Conservation (phyloP, 257 asterid genomes). For the Solanum peruvianum region DNA sequence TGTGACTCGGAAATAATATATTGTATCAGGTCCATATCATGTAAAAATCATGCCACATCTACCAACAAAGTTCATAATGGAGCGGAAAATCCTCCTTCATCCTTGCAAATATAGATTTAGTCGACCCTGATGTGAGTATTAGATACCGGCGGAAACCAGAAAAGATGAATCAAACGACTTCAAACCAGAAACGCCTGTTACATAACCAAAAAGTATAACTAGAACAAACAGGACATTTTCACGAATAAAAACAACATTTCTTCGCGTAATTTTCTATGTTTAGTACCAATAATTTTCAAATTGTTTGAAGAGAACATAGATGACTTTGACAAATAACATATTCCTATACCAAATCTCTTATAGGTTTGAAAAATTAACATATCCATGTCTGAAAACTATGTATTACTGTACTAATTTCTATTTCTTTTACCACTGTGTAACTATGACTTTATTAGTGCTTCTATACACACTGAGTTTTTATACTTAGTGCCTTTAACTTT, state of each 20-base stretch:
- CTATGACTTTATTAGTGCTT: not conserved
- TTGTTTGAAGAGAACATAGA: not conserved
- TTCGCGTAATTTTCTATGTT: not conserved
- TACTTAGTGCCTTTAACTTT: not conserved
- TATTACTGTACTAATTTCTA: not conserved
- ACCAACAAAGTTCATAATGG: not conserved
- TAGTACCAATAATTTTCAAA: not conserved
- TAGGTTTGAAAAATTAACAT: not conserved
- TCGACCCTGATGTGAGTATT: not conserved
- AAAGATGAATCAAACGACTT: not conserved
- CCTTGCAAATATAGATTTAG: not conserved
- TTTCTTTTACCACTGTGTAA: not conserved
- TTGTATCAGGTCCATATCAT: not conserved
- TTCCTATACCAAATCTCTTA: not conserved
- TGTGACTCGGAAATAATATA: not conserved
- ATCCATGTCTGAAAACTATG: not conserved
- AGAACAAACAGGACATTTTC: not conserved
- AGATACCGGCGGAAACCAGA: not conserved
- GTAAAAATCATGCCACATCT: not conserved
- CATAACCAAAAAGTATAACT: not conserved
- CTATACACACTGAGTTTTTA: not conserved
- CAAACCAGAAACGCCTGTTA: not conserved
- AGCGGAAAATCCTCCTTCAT: not conserved
- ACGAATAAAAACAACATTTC: not conserved
- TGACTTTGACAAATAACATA: not conserved